These are phyloP conservation scores for Penicillium sp. DNA, from an alignment of 2,329 filamentous ascomycete genomes.

Conservation along the genomic window DNA sequence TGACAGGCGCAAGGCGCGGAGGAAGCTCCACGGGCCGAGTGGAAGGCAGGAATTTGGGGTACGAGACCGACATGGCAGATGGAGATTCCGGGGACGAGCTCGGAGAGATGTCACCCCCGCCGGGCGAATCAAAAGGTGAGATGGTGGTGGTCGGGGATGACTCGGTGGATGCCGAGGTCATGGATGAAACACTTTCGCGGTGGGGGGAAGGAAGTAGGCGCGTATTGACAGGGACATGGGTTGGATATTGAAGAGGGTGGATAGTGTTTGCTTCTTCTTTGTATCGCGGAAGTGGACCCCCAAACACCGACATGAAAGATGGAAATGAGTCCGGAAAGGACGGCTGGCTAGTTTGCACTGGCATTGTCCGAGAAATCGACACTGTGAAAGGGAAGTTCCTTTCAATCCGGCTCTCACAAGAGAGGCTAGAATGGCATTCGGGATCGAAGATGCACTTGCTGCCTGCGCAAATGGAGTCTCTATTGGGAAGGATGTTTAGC, in stretches of 20 bases:
- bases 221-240: conserved; percentile 24
- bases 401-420: neutral
- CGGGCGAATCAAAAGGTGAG: conserved; percentile 84
- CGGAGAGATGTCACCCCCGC: conserved; percentile 80
- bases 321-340: conserved; percentile 41
- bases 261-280: conserved; percentile 25
- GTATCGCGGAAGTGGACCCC: conserved; percentile 29
- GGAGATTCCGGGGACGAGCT: conserved; percentile 89
- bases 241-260: conserved; percentile 23
- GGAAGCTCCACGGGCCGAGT: conserved; percentile 22
- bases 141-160: conserved; percentile 92
- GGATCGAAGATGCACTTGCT: conserved; percentile 27
- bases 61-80: conserved; percentile 55
- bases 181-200: conserved; percentile 38
- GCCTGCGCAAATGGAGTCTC: conserved; percentile 34
- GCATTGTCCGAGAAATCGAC: conserved; percentile 26
- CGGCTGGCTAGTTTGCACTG: conserved; percentile 35
- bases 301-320: conserved; percentile 48
- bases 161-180: conserved; percentile 70
- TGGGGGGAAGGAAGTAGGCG: conserved; percentile 30
- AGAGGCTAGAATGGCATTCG: conserved; percentile 26
- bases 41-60: conserved; percentile 33
- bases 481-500: conserved; percentile 11
- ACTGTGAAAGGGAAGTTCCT: conserved; percentile 23
- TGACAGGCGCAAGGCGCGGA: conserved; percentile 16